Conservation (phyloP, 176 grass and related monocot genomes). For the Ensete glaucum region DNA sequence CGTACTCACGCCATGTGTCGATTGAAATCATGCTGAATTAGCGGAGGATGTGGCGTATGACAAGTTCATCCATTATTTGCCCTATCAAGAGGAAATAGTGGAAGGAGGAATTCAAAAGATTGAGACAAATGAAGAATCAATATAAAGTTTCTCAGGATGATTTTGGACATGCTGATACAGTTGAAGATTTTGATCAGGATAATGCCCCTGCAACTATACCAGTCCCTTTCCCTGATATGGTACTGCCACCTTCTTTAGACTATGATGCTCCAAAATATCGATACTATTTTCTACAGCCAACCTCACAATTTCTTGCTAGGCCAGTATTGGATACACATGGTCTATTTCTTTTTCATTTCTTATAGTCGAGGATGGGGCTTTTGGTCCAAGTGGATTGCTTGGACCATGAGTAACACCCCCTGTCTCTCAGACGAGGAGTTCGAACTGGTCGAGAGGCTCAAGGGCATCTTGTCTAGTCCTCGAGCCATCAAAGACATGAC, state of each 20-base stretch:
- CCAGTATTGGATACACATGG: conserved; percentile 68
- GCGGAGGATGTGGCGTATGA: too few relatives aligned
- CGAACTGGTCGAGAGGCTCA: too few relatives aligned
- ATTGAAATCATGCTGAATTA: too few relatives aligned
- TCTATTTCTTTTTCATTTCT: too few relatives aligned
- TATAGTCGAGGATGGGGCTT: too few relatives aligned
- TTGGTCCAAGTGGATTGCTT: too few relatives aligned
- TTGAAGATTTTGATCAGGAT: conserved; percentile 64
- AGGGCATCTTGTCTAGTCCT: too few relatives aligned
- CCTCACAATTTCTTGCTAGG: conserved; percentile 57
- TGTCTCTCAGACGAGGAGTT: too few relatives aligned
- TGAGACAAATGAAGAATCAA: conserved; percentile 90
- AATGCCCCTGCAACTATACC: conserved; percentile 63
- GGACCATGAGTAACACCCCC: too few relatives aligned
- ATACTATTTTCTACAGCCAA: conserved; percentile 76
- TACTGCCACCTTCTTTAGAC: conserved; percentile 81
- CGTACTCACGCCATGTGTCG: too few relatives aligned
- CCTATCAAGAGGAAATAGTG: conserved; percentile 42
- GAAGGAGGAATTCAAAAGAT: conserved; percentile 85
- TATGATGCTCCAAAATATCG: conserved; percentile 66
- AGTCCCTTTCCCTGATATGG: conserved; percentile 88
- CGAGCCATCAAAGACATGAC: too few relatives aligned
- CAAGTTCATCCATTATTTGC: too few relatives aligned
- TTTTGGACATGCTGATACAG: conserved; percentile 39
- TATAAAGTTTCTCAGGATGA: conserved; percentile 41